Percentiles rank a stretch among this genome's conserved stretches.
Conservation (phyloP, 495 filamentous ascomycete genomes). For the Penicillium salamii region DNA sequence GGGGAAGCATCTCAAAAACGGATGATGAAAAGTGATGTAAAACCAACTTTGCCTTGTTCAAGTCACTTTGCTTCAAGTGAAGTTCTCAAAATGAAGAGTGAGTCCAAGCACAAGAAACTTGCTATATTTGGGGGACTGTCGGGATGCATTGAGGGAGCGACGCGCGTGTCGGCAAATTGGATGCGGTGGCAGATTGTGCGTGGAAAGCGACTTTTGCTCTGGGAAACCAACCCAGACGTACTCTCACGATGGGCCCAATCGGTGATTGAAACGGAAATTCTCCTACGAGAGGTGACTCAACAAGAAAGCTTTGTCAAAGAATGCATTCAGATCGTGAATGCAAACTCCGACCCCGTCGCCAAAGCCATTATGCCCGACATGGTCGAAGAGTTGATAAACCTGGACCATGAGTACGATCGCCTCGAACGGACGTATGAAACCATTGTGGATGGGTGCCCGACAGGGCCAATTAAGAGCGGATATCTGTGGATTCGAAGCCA, state of each 20-base stretch:
- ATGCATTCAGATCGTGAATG: not conserved
- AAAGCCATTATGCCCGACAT: not conserved
- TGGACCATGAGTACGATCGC: not conserved
- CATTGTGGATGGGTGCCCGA: not conserved
- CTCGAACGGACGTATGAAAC: not conserved
- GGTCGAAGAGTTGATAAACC: conserved; percentile 1
- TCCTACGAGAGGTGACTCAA: conserved; percentile 1
- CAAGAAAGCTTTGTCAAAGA: conserved; percentile 1
- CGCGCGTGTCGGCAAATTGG: not conserved
- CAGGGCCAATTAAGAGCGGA: not conserved
- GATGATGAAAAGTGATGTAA: conserved; percentile 12
- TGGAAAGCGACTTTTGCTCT: not conserved
- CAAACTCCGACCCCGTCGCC: not conserved
- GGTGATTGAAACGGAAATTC: conserved; percentile 1
- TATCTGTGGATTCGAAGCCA: conserved; percentile 3
- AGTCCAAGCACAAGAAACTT: not conserved
- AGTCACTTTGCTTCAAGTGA: not conserved
- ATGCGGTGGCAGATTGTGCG: not conserved
- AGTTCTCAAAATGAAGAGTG: conserved; percentile 1
- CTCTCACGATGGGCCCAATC: conserved; percentile 3
- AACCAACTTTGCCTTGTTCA: not conserved
- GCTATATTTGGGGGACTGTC: not conserved
- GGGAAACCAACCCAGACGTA: not conserved
- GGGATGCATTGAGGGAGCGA: not conserved
- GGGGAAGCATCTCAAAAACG: not conserved